A percentile compares a stretch with the other conserved stretches of the same genome.
These are phyloP conservation scores for Lachnellula subtilissima DNA, from an alignment of 2,329 filamentous ascomycete species.

Conservation along the genomic window DNA sequence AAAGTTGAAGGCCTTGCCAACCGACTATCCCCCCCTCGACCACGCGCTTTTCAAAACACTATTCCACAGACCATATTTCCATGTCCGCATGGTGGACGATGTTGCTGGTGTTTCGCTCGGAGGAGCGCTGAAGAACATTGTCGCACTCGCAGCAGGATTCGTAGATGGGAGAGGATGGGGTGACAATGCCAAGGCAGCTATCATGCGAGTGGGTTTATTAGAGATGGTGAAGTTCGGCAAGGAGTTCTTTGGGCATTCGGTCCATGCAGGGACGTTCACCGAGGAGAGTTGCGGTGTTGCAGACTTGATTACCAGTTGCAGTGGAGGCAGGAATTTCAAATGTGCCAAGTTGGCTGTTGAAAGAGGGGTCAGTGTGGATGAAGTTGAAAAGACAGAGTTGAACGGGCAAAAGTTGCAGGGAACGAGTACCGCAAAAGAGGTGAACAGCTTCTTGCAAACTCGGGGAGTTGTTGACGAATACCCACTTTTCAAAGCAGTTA, in stretches of 20 bases:
- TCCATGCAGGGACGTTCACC: constrained; percentile 84
- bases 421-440: constrained; percentile 84
- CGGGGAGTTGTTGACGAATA: constrained; percentile 77
- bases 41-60: constrained; percentile 77
- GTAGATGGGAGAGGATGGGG: constrained; percentile 96
- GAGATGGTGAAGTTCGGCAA: constrained; percentile 97
- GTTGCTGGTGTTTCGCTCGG: constrained; percentile 96
- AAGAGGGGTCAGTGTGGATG: constrained; percentile 72
- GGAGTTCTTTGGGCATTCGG: constrained; percentile 81
- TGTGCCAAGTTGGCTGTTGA: constrained; percentile 86
- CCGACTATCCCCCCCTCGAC: constrained; percentile 80
- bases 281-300: constrained; percentile 93
- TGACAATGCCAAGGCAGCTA: constrained; percentile 96
- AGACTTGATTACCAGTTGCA: constrained; percentile 91
- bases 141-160: constrained; percentile 90
- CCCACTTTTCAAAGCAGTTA: constrained; percentile 87
- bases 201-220: constrained; percentile 92
- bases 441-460: constrained; percentile 80
- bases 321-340: constrained; percentile 86
- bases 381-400: constrained; percentile 83
- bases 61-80: constrained; percentile 96
- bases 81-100: constrained; percentile 87
- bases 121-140: constrained; percentile 94
- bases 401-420: constrained; percentile 98
- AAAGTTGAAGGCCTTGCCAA: constrained; percentile 69